Base-by-base conservation (phyloP, 148 eudicot genomes). In the Silene uniflora region DNA sequence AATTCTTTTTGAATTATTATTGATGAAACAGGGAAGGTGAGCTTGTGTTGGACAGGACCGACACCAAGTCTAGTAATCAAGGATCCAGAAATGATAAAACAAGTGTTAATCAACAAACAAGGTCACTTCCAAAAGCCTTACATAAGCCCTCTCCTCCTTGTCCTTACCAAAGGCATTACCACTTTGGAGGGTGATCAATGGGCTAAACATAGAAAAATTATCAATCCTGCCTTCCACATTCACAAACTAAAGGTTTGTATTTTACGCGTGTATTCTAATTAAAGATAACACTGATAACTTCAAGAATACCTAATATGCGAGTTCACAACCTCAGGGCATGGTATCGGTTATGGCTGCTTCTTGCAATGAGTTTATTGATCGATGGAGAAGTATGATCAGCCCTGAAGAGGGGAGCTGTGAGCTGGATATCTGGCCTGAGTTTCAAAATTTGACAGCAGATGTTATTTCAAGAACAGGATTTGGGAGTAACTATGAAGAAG, bases 401-500 rank as follows among this genome's bases (percentile, higher is more conserved):
- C 14, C 39, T 73, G 21, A 13, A 32, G 79, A 73, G 32, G 86
- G 81, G 25, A 83, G 77, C 75, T 75, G 44, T 76, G 86, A 88
- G 76, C 54, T 83, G 59, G 91, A 86, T 79, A 77, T 83, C 9
- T 88, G 86, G 91, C 84, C 84, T 24, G 86, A 80, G 73, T 78
- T 86, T 74, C 88, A 78, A 71, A 79, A 81, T 39, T 75, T 87
- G 60, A 80, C 88, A 0, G 85, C 83, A 5, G 93, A 89, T 74
- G 74, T 84, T 7, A 86, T 89, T 59, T 89, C 93, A 14, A 78
- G 84, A 54, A 77, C 88, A 22, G 86, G 84, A 10, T 87, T 87
- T 80, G 90, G 90, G 58, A 89, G 88, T 79, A 83, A 63, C 81
- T 89, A 66, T 61, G 85, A 83, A 81, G 82, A 84, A 78, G 90